These are phyloP conservation scores for Medicago truncatula DNA, from an alignment of 306 rosid species.

Conservation along the genomic window MtrunA17r5.0-ANR NC_053046.1:27259001-27259500, in stretches of 20 bases:
- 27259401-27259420: constrained; percentile 88
- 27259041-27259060: constrained; percentile 72
- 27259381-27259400: constrained; percentile 64
- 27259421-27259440: constrained; percentile 91
- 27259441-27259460: constrained; percentile 89
- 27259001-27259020: constrained; percentile 44
- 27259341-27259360: constrained; percentile 71
- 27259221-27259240: constrained; percentile 10
- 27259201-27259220: constrained; percentile 32
- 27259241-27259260: constrained; percentile 53
- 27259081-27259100: constrained; percentile 76
- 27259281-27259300: constrained; percentile 75
- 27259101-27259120: constrained; percentile 84
- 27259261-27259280: constrained; percentile 44
- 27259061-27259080: constrained; percentile 68
- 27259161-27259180: constrained; percentile 90
- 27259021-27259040: constrained; percentile 60
- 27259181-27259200: constrained; percentile 50
- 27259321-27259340: constrained; percentile 74
- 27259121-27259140: constrained; percentile 98
- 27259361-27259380: constrained; percentile 71
- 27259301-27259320: constrained; percentile 84
- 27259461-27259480: constrained; percentile 83
- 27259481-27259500: constrained; percentile 64
- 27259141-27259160: constrained; percentile 88